These are phyloP conservation scores for Xerocomus brunneocitrinus DNA, from an alignment of 768 basidiomycete species.

Conservation along the genomic window DNA sequence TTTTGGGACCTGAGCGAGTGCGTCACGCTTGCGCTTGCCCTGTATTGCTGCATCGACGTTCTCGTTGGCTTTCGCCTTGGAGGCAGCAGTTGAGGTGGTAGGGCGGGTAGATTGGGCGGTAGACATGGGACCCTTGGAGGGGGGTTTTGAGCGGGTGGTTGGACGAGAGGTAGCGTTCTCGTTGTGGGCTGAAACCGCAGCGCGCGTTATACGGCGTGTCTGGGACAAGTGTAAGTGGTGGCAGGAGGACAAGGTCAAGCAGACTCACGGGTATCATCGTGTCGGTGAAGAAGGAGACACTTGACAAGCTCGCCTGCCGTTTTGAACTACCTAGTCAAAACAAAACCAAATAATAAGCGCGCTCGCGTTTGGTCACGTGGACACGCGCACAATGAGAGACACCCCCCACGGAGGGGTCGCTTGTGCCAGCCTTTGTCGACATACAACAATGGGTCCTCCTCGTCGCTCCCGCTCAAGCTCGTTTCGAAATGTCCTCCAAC, in stretches of 20 bases:
- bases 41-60: slow-evolving; percentile 43
- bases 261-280: slow-evolving; percentile 42
- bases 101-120: slow-evolving; percentile 35
- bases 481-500: slow-evolving; percentile 6
- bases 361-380: slow-evolving; percentile 37
- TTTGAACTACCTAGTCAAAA: slow-evolving; percentile 37
- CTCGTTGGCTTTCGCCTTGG: slow-evolving; percentile 34
- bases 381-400: neutral
- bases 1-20: slow-evolving; percentile 65
- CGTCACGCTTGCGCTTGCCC: slow-evolving; percentile 73
- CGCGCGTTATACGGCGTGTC: slow-evolving; percentile 63
- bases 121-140: slow-evolving; percentile 37
- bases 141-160: slow-evolving; percentile 56
- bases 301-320: slow-evolving; percentile 25
- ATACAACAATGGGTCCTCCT: slow-evolving; percentile 18
- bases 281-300: slow-evolving; percentile 31
- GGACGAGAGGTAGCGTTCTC: slow-evolving; percentile 71
- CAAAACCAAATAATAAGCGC: slow-evolving; percentile 33
- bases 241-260: neutral
- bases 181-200: slow-evolving; percentile 48
- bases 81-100: slow-evolving; percentile 38
- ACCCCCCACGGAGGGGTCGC: slow-evolving; percentile 22
- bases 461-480: slow-evolving; percentile 32
- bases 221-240: slow-evolving; percentile 19
- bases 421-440: neutral